phyloP scores from a whole-genome alignment of 345 rosid species.

The Arabidopsis arenosa region DNA sequence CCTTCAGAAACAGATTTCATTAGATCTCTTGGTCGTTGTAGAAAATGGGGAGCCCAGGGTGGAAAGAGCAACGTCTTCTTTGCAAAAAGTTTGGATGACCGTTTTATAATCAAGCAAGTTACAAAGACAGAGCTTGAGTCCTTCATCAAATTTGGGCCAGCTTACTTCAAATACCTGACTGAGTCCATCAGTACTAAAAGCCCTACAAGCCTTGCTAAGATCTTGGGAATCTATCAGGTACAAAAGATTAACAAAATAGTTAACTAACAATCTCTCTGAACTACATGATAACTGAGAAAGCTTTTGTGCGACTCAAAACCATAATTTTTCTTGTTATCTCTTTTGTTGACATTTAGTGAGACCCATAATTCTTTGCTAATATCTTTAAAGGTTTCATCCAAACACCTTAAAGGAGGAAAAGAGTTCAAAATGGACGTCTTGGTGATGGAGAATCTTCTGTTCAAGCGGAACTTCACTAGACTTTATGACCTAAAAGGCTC shows the following conservation, averaged over 20 bases:
- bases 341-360: slow-evolving; percentile 13
- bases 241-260: slow-evolving; percentile 11
- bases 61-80: slow-evolving; percentile 99
- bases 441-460: slow-evolving; percentile 98
- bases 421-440: slow-evolving; percentile 92
- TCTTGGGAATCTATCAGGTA: slow-evolving; percentile 98
- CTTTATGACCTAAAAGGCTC: slow-evolving; percentile 98
- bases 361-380: slow-evolving; percentile 26
- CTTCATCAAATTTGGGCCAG: slow-evolving; percentile 88
- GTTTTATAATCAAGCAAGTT: slow-evolving; percentile 94
- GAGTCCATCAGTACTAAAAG: slow-evolving; percentile 71
- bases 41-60: slow-evolving; percentile 99
- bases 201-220: slow-evolving; percentile 95
- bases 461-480: slow-evolving; percentile 70
- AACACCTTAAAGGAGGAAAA: slow-evolving; percentile 88
- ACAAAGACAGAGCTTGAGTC: slow-evolving; percentile 97
- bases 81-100: slow-evolving; percentile 94
- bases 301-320: not conserved
- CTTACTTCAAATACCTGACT: slow-evolving; percentile 83
- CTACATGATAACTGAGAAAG: slow-evolving; percentile 4
- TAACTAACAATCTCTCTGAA: slow-evolving; percentile 5
- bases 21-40: slow-evolving; percentile 94
- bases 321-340: not conserved
- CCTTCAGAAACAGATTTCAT: slow-evolving; percentile 84
- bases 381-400: slow-evolving; percentile 70